phyloP scores from a whole-genome alignment of 331 rosid species.

The Phaseolus coccineus region DNA sequence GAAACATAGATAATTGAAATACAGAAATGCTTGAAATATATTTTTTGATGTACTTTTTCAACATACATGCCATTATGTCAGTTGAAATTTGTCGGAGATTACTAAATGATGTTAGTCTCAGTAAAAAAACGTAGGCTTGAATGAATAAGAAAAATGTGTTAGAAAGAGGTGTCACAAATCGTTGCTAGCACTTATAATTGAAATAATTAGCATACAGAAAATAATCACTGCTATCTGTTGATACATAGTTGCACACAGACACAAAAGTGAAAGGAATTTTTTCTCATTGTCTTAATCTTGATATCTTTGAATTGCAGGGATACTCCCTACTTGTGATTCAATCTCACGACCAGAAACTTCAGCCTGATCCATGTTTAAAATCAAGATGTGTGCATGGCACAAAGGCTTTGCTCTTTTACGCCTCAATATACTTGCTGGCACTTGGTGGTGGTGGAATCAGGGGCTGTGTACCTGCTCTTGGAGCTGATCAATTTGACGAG shows the following conservation, averaged over 20 bases:
- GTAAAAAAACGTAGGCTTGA: no score
- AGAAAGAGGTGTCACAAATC: no score
- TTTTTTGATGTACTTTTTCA: no score
- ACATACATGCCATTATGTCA: no score
- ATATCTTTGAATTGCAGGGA: conserved; percentile 51
- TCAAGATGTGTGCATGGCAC: conserved; percentile 55
- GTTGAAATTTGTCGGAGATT: no score
- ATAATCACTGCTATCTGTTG: not conserved
- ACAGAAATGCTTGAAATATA: not conserved
- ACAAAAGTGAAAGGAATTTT: not conserved
- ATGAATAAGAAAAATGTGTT: no score
- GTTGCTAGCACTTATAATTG: no score
- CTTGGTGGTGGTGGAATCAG: conserved; percentile 71
- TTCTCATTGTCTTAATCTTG: not conserved
- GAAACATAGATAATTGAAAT: not conserved
- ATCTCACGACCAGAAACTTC: conserved; percentile 51
- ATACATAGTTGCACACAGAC: not conserved
- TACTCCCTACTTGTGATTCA: conserved; percentile 58
- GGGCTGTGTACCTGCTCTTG: conserved; percentile 65
- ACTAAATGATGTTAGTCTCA: no score
- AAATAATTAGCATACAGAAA: not conserved
- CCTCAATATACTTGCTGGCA: conserved; percentile 56
- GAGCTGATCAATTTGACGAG: conserved; percentile 65
- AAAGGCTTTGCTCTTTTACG: conserved; percentile 53
- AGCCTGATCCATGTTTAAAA: conserved; percentile 55